Percentiles rank a stretch among this genome's conserved stretches.
phyloP scores from a whole-genome alignment of 345 rosid genomes.

The Trapa incisa region DNA sequence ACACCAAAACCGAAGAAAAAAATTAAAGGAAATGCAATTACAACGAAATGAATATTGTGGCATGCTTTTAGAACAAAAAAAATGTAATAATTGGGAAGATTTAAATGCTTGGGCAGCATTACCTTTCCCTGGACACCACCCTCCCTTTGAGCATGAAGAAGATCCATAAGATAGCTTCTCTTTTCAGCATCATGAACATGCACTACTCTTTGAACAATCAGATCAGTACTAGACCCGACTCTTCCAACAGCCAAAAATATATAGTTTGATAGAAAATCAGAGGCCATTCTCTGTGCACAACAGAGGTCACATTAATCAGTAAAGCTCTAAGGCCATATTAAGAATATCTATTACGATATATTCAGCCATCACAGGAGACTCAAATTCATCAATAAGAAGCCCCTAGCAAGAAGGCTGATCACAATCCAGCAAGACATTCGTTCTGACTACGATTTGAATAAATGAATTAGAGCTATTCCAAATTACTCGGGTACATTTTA shows the following conservation, averaged over 20 bases:
- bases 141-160: slow-evolving; percentile 88
- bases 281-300: slow-evolving; percentile 80
- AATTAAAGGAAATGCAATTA: neutral
- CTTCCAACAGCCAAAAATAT: slow-evolving; percentile 95
- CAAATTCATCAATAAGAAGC: neutral
- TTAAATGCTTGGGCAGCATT: slow-evolving; percentile 3
- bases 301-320: slow-evolving; percentile 2
- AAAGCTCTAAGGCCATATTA: neutral
- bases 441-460: neutral
- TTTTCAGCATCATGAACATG: slow-evolving; percentile 88
- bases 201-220: slow-evolving; percentile 94
- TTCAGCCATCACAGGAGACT: neutral
- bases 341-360: neutral
- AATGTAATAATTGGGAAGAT: neutral
- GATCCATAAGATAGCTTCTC: slow-evolving; percentile 99
- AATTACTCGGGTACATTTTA: neutral
- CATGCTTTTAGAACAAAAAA: neutral
- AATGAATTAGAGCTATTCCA: neutral
- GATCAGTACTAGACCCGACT: slow-evolving; percentile 98
- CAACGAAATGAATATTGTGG: neutral
- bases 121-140: slow-evolving; percentile 77
- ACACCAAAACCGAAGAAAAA: neutral
- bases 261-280: slow-evolving; percentile 73
- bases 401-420: neutral
- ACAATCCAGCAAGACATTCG: neutral